Evolutionary conservation across 1,284 basidiomycete genomes (phyloP).

Genomic region (Inonotus obliquus): DNA sequence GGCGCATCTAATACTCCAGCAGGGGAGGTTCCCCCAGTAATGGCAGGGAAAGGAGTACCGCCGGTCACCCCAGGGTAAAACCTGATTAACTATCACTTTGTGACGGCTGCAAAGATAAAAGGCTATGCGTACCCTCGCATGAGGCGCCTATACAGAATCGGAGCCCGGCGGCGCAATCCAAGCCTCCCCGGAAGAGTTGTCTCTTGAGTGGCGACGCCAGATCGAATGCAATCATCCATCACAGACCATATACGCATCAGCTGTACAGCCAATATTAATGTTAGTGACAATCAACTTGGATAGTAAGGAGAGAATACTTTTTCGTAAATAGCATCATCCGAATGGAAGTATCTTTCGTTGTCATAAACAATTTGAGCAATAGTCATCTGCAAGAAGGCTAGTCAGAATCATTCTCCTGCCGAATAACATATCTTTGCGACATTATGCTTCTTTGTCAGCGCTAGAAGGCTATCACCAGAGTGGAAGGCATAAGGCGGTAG

Average conservation of each 20-base stretch:
- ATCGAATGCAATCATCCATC: slow-evolving; percentile 92
- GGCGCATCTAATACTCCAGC: slow-evolving; percentile 38
- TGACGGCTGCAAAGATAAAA: background rate
- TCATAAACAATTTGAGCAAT: slow-evolving; percentile 95
- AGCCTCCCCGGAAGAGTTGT: slow-evolving; percentile 81
- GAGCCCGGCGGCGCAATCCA: slow-evolving; percentile 74
- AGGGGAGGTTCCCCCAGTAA: slow-evolving; percentile 37
- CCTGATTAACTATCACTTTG: slow-evolving; percentile 28
- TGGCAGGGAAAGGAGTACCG: slow-evolving; percentile 36
- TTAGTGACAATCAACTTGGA: slow-evolving; percentile 6
- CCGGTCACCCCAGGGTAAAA: slow-evolving; percentile 65
- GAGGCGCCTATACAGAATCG: slow-evolving; percentile 80
- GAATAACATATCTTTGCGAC: slow-evolving; percentile 36
- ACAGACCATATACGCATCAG: slow-evolving; percentile 81
- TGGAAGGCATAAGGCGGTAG: slow-evolving; percentile 84
- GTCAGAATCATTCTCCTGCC: slow-evolving; percentile 8
- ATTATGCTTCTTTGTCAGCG: slow-evolving; percentile 79
- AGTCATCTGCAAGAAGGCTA: slow-evolving; percentile 57
- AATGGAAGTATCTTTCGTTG: slow-evolving; percentile 81
- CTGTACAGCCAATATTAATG: slow-evolving; percentile 31
- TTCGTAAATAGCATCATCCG: slow-evolving; percentile 69
- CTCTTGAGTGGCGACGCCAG: slow-evolving; percentile 79
- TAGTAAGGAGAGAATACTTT: slow-evolving; percentile 43
- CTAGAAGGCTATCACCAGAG: slow-evolving; percentile 73
- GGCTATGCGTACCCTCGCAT: slow-evolving; percentile 69